Base-by-base conservation (phyloP, 768 basidiomycete genomes). In the Amanita inopinata region DNA sequence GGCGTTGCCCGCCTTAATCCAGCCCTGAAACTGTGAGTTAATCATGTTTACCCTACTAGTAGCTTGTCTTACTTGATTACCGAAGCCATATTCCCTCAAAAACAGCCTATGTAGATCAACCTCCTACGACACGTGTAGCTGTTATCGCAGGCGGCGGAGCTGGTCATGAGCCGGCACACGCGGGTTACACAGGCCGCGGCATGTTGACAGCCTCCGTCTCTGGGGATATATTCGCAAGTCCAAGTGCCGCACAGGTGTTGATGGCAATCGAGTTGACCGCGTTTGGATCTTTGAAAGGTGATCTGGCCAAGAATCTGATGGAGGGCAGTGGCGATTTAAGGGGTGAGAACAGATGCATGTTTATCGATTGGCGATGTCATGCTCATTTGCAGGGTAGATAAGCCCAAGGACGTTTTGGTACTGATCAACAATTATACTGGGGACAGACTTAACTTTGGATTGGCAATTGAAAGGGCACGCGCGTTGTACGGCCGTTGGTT, bases 171-270 rank as follows among this genome's bases (percentile, higher is more conserved):
- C 77, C 78, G 3, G 74, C 76, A 0, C 72, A 76, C 49, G 70
- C 70, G 3, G 70, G 66, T 0, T 77, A 76, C 49, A 74, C 74
- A 3, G 78, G 77, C 4, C 50, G 56, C n/a, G 75, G 76, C 12
- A 71, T 78, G 61, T 66, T 80, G 18, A 51, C 64, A 7, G 75
- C 74, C 1, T 69, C 69, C 3, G 72, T 78, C 5, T 71, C 69
- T n/a, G 78, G 77, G 2, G 75, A 79, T 38, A 70, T 76, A 14
- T 80, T 80, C 51, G 76, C 78, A 7, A 74, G 70, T 34, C 79
- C 76, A 0, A 76, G 73, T 49, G 73, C 76, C n/a, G 67, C 67
- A 36, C 75, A 78, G 53, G 70, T 80, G 34, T 45, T 69, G n/a
- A 59, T 61, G 8, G 67, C 69, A 2, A 64, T 80, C 44, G 56